These are phyloP conservation scores for Strobilomyces confusus DNA, from an alignment of 768 basidiomycete species.

Conservation along the genomic window DNA sequence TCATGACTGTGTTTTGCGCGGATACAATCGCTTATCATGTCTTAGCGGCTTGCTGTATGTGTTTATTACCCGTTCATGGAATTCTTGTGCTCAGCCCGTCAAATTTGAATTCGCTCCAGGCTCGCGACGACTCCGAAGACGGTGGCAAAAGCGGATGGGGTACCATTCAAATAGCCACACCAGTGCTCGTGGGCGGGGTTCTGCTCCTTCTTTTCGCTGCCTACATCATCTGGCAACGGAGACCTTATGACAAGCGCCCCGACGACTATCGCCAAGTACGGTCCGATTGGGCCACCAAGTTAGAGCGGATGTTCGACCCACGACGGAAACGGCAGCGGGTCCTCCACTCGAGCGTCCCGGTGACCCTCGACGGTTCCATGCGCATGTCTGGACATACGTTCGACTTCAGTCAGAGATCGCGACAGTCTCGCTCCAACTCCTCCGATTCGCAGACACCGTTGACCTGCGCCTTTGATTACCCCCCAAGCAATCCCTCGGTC, in stretches of 20 bases:
- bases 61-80: background rate
- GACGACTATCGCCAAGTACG: constrained; percentile 14
- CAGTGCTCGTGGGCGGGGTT: constrained; percentile 32
- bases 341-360: constrained; percentile 8
- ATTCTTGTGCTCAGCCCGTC: background rate
- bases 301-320: constrained; percentile 15
- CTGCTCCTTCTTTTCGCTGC: constrained; percentile 23
- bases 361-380: constrained; percentile 26
- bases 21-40: constrained; percentile 1
- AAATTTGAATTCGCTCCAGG: constrained; percentile 8
- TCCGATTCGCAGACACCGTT: constrained; percentile 29
- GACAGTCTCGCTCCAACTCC: constrained; percentile 20
- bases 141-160: constrained; percentile 14
- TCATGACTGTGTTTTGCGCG: background rate
- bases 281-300: constrained; percentile 10
- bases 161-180: constrained; percentile 32
- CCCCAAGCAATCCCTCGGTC: background rate
- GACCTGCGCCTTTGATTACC: constrained; percentile 12
- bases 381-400: background rate
- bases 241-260: constrained; percentile 1
- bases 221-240: constrained; percentile 25
- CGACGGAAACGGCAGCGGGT: constrained; percentile 14
- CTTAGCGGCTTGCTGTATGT: constrained; percentile 23
- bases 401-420: constrained; percentile 5
- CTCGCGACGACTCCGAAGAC: constrained; percentile 6